Evolutionary conservation across 1,139 yeast genomes (phyloP).

Genomic region (Saccharomyces hybrid): DNA sequence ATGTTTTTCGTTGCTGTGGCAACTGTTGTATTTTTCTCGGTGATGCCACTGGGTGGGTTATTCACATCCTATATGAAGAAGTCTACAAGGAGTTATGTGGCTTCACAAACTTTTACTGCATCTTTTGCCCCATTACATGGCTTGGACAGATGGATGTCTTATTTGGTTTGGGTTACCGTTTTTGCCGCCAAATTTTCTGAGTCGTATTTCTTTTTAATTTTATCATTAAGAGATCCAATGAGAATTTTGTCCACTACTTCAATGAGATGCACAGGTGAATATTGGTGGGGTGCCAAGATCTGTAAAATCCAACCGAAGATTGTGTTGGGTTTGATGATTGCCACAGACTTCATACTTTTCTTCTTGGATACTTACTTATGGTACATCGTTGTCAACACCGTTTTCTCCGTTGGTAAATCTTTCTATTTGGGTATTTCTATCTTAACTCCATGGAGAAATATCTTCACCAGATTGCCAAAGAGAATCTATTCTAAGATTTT

Average conservation of each 20-base stretch:
- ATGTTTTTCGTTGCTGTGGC: conserved; percentile 85
- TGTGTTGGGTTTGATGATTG: conserved; percentile 84
- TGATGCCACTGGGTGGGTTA: conserved; percentile 95
- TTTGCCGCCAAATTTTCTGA: conserved; percentile 82
- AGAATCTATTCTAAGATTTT: conserved; percentile 94
- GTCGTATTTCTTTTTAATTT: conserved; percentile 86
- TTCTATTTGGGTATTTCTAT: conserved; percentile 97
- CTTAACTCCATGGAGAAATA: conserved; percentile 98
- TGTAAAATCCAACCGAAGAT: conserved; percentile 84
- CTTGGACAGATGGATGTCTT: conserved; percentile 93
- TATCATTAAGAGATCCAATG: conserved; percentile 90
- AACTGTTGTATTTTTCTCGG: conserved; percentile 75
- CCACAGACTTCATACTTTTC: conserved; percentile 88
- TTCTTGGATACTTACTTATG: conserved; percentile 98
- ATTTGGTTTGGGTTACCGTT: conserved; percentile 79
- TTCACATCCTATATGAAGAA: conserved; percentile 89
- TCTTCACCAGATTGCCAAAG: conserved; percentile 94
- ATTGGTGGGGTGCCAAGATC: conserved; percentile 67
- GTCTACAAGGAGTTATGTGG: conserved; percentile 79
- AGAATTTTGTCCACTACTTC: conserved; percentile 57
- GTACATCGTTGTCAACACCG: conserved; percentile 93
- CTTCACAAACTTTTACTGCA: conserved; percentile 95
- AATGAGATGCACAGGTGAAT: conserved; percentile 82
- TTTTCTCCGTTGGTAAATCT: conserved; percentile 93
- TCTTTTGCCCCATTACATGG: conserved; percentile 75